These are phyloP conservation scores for Aspergillus sergii DNA, from an alignment of 2,329 filamentous ascomycete genomes.

Conservation along the genomic window DNA sequence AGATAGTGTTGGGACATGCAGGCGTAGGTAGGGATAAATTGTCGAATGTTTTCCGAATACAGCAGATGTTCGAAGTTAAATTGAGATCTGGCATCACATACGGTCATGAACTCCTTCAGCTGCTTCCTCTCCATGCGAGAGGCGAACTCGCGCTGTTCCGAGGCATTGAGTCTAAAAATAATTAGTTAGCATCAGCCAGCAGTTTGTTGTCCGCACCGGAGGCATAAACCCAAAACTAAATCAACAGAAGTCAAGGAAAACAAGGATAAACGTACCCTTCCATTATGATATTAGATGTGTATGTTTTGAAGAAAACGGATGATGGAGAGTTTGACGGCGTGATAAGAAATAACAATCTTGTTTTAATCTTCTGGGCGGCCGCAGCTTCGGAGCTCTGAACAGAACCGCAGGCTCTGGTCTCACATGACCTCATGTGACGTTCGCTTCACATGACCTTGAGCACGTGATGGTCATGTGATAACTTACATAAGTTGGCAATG, in stretches of 20 bases:
- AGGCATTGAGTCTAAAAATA: slow-evolving; percentile 63
- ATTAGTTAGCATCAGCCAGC: slow-evolving; percentile 10
- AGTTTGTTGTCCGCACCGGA: not conserved
- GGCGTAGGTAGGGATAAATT: not conserved
- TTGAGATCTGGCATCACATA: slow-evolving; percentile 53
- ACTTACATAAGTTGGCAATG: accelerated
- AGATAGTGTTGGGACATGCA: not conserved
- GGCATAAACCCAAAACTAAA: not conserved
- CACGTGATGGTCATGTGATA: not conserved
- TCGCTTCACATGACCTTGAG: not conserved
- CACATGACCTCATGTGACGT: slow-evolving; percentile 18
- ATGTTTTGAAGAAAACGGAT: not conserved
- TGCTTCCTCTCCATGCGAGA: slow-evolving; percentile 95
- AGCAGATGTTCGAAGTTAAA: not conserved
- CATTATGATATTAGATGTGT: slow-evolving; percentile 33
- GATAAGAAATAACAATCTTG: slow-evolving; percentile 5
- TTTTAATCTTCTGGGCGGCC: not conserved
- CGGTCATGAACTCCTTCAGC: slow-evolving; percentile 98
- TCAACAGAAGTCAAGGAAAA: not conserved
- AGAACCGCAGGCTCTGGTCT: slow-evolving; percentile 22
- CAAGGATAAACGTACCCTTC: slow-evolving; percentile 33
- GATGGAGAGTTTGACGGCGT: not conserved
- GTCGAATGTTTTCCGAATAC: not conserved
- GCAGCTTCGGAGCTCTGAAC: slow-evolving; percentile 24
- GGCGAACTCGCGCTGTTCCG: slow-evolving; percentile 92